Evolutionary conservation across 1,284 basidiomycete species (phyloP), one percentile per base, ranked within the genome.

Genomic region (Pseudozyma sp.): DNA sequence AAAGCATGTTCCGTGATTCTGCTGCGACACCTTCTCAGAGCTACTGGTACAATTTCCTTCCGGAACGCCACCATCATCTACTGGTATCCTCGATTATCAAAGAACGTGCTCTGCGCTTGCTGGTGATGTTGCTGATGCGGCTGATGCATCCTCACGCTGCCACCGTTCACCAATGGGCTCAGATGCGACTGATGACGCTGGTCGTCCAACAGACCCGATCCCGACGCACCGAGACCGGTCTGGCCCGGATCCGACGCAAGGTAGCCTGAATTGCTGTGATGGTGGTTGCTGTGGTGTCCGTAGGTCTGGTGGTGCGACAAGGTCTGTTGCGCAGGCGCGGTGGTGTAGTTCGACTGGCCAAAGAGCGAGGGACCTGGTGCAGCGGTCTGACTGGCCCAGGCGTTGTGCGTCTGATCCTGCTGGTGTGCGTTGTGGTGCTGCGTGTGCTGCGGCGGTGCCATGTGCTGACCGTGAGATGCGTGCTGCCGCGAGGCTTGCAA

Each of bases 401-500:
- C 54, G 13, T 66, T 62, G 53, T 71, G 68, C 17, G 60, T 57
- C 19, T 68, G 66, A 8, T 68, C 64, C 47, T 59, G 60, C 33
- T 64, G 61, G 19, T 69, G 67, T n/a, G 53, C 45, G 29, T 55
- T 57, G 50, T 73, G 64, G 44, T 73, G 70, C 51, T 54, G 60
- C 24, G 40, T 40, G 31, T 68, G 66, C 30, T 63, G 64, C 19
- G 45, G 53, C 10, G 31, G 55, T 42, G 68, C 65, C 61, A 57
- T 33, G 24, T 72, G 69, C 33, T 73, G 71, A 16, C 42, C 48
- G 19, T 66, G 62, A 17, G 61, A 42, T 3, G 57, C 53, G 39
- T 73, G 70, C 37, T 73, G 71, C n/a, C 62, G 71, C 17, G 55
- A 55, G 1, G 66, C 62, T 42, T 73, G 70, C 50, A 62, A 39